Percentiles rank a stretch among this genome's conserved stretches.
Conservation (phyloP, 495 filamentous ascomycete species). For the Tuber microsphaerosporum region DNA sequence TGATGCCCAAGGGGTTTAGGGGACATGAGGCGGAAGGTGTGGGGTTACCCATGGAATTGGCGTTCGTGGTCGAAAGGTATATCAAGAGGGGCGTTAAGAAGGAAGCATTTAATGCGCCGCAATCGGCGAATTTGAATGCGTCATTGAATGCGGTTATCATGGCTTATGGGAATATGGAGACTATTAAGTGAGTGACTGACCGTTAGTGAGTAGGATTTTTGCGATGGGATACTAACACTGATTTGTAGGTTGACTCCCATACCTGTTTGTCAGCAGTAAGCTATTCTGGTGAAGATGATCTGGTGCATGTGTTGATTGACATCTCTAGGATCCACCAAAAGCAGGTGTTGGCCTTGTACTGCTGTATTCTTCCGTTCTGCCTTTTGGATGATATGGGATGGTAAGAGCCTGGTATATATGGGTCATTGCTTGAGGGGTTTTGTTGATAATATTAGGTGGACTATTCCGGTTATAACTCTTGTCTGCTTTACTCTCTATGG, state of each 20-base stretch:
- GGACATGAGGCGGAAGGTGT: constrained; percentile 60
- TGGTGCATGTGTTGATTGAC: constrained; percentile 2
- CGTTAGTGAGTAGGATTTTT: background rate
- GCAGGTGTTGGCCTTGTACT: constrained; percentile 66
- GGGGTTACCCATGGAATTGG: constrained; percentile 59
- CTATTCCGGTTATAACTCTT: constrained; percentile 58
- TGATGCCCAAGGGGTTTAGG: constrained; percentile 55
- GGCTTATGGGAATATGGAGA: constrained; percentile 68
- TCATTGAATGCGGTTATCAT: constrained; percentile 58
- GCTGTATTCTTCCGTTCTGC: constrained; percentile 65
- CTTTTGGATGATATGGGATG: constrained; percentile 64
- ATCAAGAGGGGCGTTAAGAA: constrained; percentile 54
- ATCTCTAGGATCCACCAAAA: constrained; percentile 59
- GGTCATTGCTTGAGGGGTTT: background rate
- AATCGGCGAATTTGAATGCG: constrained; percentile 48
- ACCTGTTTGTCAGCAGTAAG: constrained; percentile 65
- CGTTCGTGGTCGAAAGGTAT: constrained; percentile 61
- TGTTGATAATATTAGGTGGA: constrained; percentile 45
- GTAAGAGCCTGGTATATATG: constrained; percentile 25
- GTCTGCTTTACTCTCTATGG: constrained; percentile 69
- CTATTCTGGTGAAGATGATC: constrained; percentile 1
- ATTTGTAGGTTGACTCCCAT: constrained; percentile 54
- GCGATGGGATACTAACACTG: background rate
- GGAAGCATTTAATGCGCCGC: constrained; percentile 40
- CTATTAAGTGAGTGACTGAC: constrained; percentile 47